Base-by-base conservation (phyloP, 257 asterid species). In the Ballota nigra region DNA sequence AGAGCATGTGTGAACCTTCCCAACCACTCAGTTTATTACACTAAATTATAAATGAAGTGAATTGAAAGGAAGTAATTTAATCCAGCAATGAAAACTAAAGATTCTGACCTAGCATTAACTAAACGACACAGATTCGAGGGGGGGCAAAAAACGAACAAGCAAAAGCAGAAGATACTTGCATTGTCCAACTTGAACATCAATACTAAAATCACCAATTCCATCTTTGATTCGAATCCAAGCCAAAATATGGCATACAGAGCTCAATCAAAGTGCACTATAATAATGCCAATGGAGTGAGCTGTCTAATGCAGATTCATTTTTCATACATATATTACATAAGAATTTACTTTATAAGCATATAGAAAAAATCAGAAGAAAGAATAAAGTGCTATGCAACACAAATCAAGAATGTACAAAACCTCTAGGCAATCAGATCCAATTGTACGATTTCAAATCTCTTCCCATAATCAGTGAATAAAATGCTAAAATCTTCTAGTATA, bases 391-490 rank as follows among this genome's bases (percentile, higher is more conserved):
- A 43, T 4, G 53, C 53, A 24, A 33, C 71, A 26, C 71, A 49
- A 24, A 24, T 26, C 15, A 3, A 19, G 18, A 13, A 49, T n/a
- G 28, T 26, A 8, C 9, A 33, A 29, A 49, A 4, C 34, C 73
- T 64, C 11, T 34, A 62, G 43, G 51, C n/a, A 71, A 55, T 20
- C 72, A 59, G 79, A 78, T 78, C 76, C 69, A 68, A 40, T 55
- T n/a, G 6, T 60, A 67, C 70, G 34, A 20, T 5, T n/a, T 22
- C 5, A 45, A 47, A 47, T 61, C 57, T 20, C 74, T n/a, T 58
- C 38, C 47, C 16, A 20, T 22, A 62, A 69, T 34, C 19, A 31
- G 20, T 34, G 34, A 51, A 36, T 7, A 52, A 19, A 52, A 52
- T 52, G 59, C 28, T 51, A 52, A 52, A 52, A 26, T n/a, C 19